phyloP scores from a whole-genome alignment of 306 rosid species.

The Calophaca sinica region DNA sequence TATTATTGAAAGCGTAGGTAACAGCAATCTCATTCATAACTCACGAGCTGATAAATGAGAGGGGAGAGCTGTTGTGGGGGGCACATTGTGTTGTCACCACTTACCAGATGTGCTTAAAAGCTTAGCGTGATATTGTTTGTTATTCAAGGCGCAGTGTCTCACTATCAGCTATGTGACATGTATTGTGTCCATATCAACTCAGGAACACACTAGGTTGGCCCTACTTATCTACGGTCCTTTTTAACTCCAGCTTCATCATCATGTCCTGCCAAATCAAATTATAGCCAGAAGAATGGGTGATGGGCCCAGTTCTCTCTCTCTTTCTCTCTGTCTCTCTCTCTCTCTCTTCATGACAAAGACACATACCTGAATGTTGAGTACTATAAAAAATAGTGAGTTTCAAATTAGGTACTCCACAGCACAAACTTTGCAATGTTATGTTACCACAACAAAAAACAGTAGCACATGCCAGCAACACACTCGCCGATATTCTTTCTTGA shows the following conservation, averaged over 20 bases:
- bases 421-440: too few relatives aligned
- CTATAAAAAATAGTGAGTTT: not conserved
- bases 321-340: constrained; percentile 32
- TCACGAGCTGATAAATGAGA: constrained; percentile 44
- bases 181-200: constrained; percentile 35
- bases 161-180: constrained; percentile 29
- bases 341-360: constrained; percentile 38
- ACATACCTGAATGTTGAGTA: constrained; percentile 26
- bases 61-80: too few relatives aligned
- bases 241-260: constrained; percentile 37
- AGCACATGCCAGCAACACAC: too few relatives aligned
- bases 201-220: constrained; percentile 31
- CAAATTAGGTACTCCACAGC: not conserved
- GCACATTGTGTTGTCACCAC: constrained; percentile 41
- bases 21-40: constrained; percentile 32
- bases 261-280: constrained; percentile 42
- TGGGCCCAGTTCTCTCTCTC: constrained; percentile 39
- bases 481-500: too few relatives aligned
- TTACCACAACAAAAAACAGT: too few relatives aligned
- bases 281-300: constrained; percentile 30
- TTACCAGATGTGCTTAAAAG: constrained; percentile 44
- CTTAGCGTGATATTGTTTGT: constrained; percentile 41
- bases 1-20: too few relatives aligned
- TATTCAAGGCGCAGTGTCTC: constrained; percentile 28
- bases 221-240: constrained; percentile 37